These are phyloP conservation scores for Erigeron canadensis DNA, from an alignment of 129 eudicot genomes.

Conservation along the genomic window DNA sequence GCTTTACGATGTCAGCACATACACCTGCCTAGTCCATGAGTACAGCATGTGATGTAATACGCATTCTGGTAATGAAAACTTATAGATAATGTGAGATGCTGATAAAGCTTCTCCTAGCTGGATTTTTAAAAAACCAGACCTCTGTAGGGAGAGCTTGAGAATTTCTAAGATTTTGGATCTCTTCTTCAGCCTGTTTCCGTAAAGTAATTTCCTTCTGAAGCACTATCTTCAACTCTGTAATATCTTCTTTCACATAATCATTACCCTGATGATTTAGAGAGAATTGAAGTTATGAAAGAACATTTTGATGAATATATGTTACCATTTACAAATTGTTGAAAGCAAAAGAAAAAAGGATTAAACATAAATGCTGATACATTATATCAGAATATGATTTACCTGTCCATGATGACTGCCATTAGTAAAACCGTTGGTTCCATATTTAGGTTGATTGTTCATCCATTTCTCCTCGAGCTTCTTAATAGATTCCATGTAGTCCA, in stretches of 20 bases:
- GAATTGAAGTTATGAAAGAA: constrained; percentile 15
- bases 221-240: constrained; percentile 52
- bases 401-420: constrained; percentile 46
- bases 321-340: neutral
- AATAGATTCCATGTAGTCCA: constrained; percentile 98
- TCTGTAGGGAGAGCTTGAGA: constrained; percentile 54
- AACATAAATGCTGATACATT: constrained; percentile 4
- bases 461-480: constrained; percentile 98
- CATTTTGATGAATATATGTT: neutral
- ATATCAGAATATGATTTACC: constrained; percentile 40
- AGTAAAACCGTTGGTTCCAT: constrained; percentile 50
- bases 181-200: constrained; percentile 86
- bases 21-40: constrained; percentile 76
- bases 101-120: constrained; percentile 11
- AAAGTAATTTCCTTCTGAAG: constrained; percentile 72
- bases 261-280: constrained; percentile 39
- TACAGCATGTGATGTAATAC: constrained; percentile 31
- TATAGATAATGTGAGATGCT: constrained; percentile 8
- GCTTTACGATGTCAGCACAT: constrained; percentile 56
- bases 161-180: constrained; percentile 55
- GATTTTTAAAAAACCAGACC: constrained; percentile 39
- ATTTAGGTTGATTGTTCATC: constrained; percentile 71
- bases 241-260: constrained; percentile 45
- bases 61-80: constrained; percentile 8
- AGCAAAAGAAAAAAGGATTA: neutral